These are phyloP conservation scores for Coriaria nepalensis DNA, from an alignment of 306 rosid genomes.

Conservation along the genomic window DNA sequence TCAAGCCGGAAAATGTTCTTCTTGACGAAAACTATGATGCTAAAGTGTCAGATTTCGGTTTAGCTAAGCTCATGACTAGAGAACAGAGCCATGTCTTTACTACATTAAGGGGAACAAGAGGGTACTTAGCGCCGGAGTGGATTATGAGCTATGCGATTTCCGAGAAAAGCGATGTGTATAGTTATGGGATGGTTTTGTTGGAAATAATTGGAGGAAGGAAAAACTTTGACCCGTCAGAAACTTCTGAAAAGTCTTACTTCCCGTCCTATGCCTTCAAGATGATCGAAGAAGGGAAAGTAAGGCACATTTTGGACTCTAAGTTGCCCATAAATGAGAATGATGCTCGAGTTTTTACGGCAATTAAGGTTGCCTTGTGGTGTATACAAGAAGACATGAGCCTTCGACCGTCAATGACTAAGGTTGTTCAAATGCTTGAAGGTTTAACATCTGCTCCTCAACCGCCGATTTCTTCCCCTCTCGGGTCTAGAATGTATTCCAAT, in stretches of 20 bases:
- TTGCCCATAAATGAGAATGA: conserved; percentile 24
- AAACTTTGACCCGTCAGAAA: conserved; percentile 42
- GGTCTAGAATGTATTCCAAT: conserved; percentile 39
- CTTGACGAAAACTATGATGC: conserved; percentile 58
- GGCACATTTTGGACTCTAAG: conserved; percentile 37
- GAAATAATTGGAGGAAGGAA: conserved; percentile 89
- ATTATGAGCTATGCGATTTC: conserved; percentile 89
- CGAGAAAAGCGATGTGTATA: conserved; percentile 87
- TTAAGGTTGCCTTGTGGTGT: conserved; percentile 80
- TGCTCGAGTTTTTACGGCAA: conserved; percentile 31
- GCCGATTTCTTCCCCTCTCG: conserved; percentile 35
- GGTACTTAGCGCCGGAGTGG: conserved; percentile 94
- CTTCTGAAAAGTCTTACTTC: conserved; percentile 62
- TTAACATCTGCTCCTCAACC: conserved; percentile 48
- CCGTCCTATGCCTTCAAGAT: conserved; percentile 66
- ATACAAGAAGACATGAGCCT: conserved; percentile 75
- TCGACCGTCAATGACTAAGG: conserved; percentile 79
- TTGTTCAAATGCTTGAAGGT: conserved; percentile 90
- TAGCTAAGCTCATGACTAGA: conserved; percentile 75
- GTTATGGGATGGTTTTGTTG: conserved; percentile 78
- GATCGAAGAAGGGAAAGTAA: conserved; percentile 74
- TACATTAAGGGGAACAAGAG: conserved; percentile 74
- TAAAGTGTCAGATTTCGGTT: conserved; percentile 82
- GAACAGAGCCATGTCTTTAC: conserved; percentile 93
- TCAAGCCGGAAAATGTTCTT: conserved; percentile 91